Evolutionary conservation across 2,329 filamentous ascomycete species (phyloP), one percentile per base, ranked within the genome.

Genomic region (Diplocarpon mali): DNA sequence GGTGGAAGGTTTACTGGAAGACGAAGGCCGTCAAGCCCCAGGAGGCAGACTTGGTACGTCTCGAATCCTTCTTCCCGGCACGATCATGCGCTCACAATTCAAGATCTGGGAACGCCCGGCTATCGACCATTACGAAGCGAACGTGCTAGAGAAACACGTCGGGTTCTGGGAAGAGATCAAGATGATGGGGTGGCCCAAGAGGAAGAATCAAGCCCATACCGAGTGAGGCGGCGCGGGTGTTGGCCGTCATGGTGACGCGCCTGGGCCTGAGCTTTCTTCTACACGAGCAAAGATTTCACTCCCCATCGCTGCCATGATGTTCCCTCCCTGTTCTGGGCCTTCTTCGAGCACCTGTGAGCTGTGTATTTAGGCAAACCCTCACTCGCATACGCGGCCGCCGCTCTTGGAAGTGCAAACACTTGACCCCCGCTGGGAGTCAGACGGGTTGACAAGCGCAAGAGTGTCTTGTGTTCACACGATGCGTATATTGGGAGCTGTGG

Each of bases 1-100:
- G 72, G 1, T 89, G 82, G 78, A 90, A 89, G 63, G 16, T 84
- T 2, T 46, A 78, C 44, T 77, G 83, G 60, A 74, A 68, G 58
- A 85, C 82, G 0, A 76, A 70, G 47, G 30, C 51, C 9, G 38
- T 60, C 11, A 67, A 63, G 39, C 64, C 72, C 1, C 61, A 70
- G 17, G 72, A 79, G 31, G 69, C 73, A 1, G 76, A 81, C 61
- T 57, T 81, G 36, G 43, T 48, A n/a, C 6, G 35, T 42, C 28
- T 13, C 30, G 30, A 32, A 5, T 32, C 3, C 30, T 9, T 14
- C 30, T 14, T 14, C 3, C 9, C 30, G 11, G 4, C 30, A 12
- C 9, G 30, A 3, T 9, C 11, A 12, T 20, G 13, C 9, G 35
- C 28, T 43, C 34, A 46, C 17, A 13, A 12, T 8, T 6, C 5